Evolutionary conservation across 805 yeast genomes (phyloP).

Genomic region (Blastobotrys americana): DNA sequence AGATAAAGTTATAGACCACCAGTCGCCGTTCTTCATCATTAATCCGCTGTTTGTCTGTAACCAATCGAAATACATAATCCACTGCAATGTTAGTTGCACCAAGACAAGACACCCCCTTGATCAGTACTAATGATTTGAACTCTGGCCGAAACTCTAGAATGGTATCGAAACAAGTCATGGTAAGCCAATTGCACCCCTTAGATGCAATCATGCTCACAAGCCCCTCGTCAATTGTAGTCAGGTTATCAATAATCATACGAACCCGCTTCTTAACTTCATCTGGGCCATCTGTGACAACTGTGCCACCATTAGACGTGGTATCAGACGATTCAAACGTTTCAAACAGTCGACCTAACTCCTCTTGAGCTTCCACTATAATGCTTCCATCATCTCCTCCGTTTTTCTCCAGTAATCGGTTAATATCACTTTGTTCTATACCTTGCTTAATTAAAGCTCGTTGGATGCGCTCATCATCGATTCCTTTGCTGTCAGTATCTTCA

Average conservation of each 20-base stretch:
- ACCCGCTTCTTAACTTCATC: not conserved
- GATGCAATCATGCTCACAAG: not conserved
- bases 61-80: not conserved
- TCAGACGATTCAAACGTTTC: not conserved
- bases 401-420: not conserved
- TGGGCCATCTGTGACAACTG: no score
- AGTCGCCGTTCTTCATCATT: conserved; percentile 10
- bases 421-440: not conserved
- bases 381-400: not conserved
- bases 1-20: conserved; percentile 17
- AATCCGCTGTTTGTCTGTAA: not conserved
- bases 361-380: not conserved
- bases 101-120: not conserved
- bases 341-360: not conserved
- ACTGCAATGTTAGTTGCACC: not conserved
- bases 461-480: not conserved
- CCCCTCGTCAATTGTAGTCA: not conserved
- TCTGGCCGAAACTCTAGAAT: not conserved
- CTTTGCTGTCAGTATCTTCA: not conserved
- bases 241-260: not conserved
- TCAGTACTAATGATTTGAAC: not conserved
- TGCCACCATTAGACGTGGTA: not conserved
- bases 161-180: not conserved
- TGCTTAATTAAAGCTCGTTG: not conserved
- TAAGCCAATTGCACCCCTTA: not conserved